phyloP scores from a whole-genome alignment of 2,329 filamentous ascomycete species.

The Colletotrichum sp. region DNA sequence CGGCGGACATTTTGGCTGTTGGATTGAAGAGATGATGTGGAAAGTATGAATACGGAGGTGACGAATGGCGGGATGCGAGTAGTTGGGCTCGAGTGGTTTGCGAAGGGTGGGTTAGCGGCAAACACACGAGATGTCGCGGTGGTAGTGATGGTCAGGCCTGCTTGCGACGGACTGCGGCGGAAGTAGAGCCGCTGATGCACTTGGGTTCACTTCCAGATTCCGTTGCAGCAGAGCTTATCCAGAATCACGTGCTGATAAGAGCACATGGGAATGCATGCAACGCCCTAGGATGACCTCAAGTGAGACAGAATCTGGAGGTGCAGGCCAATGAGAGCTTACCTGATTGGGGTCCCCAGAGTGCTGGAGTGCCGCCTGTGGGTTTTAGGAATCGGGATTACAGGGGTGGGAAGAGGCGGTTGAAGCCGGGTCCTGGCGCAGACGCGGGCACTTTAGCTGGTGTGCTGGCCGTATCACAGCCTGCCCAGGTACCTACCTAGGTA shows the following conservation, averaged over 20 bases:
- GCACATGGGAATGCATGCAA: not conserved
- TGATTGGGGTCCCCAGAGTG: not conserved
- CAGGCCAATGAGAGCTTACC: not conserved
- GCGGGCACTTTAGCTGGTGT: not conserved
- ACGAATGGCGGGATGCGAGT: not conserved
- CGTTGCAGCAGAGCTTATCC: not conserved
- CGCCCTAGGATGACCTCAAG: not conserved
- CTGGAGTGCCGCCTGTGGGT: not conserved
- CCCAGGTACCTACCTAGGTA: not conserved
- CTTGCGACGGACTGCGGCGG: not conserved
- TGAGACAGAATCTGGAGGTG: not conserved
- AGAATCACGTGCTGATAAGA: slow-evolving; percentile 7
- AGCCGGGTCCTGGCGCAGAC: not conserved
- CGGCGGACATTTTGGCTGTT: slow-evolving; percentile 21
- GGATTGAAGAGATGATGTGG: not conserved
- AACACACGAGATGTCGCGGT: not conserved
- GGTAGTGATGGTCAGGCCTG: not conserved
- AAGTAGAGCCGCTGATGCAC: not conserved
- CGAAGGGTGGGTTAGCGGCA: not conserved
- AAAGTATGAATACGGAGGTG: not conserved
- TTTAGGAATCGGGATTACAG: not conserved
- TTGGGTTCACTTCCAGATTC: not conserved
- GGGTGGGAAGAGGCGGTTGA: not conserved
- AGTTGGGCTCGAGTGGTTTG: not conserved
- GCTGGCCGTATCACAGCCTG: not conserved